Conservation (phyloP, 192 early-diverging fungal genomes). For the Gamsiella multidivaricata region DNA sequence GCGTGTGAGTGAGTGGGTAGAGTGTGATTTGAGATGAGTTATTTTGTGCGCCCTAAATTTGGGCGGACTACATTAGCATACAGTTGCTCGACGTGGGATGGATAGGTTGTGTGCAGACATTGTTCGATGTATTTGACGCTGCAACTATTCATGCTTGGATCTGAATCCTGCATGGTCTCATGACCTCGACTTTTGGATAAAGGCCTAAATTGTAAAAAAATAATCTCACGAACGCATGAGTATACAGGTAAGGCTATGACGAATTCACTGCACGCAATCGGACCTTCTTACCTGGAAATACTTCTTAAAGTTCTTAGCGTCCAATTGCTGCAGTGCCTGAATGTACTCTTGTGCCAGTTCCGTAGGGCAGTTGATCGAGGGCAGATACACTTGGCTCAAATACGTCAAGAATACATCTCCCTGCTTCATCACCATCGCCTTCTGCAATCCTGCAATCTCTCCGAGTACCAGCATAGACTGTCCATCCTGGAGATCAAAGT, state of each 20-base stretch:
- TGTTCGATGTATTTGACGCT: too few relatives aligned
- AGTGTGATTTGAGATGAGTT: neutral
- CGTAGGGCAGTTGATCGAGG: constrained; percentile 74
- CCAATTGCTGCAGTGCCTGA: constrained; percentile 76
- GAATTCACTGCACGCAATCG: too few relatives aligned
- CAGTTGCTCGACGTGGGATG: neutral
- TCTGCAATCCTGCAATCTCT: constrained; percentile 67
- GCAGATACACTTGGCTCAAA: constrained; percentile 67
- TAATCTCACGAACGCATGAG: neutral
- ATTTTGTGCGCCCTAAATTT: neutral
- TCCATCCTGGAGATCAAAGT: constrained; percentile 81
- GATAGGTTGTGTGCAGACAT: neutral
- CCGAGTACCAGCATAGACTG: constrained; percentile 74
- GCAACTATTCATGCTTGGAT: too few relatives aligned
- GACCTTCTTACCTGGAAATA: constrained; percentile 70
- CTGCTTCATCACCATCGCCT: constrained; percentile 66
- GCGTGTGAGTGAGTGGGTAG: neutral
- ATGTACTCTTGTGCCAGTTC: constrained; percentile 76
- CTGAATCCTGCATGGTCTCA: too few relatives aligned
- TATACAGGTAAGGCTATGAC: neutral
- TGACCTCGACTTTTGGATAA: constrained; percentile 59
- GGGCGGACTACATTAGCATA: too few relatives aligned
- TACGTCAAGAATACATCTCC: constrained; percentile 70
- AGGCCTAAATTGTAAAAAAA: too few relatives aligned
- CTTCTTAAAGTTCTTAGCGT: constrained; percentile 75